Conservation (phyloP, 352 stramenopile species). For the Plasmopara muralis region DNA sequence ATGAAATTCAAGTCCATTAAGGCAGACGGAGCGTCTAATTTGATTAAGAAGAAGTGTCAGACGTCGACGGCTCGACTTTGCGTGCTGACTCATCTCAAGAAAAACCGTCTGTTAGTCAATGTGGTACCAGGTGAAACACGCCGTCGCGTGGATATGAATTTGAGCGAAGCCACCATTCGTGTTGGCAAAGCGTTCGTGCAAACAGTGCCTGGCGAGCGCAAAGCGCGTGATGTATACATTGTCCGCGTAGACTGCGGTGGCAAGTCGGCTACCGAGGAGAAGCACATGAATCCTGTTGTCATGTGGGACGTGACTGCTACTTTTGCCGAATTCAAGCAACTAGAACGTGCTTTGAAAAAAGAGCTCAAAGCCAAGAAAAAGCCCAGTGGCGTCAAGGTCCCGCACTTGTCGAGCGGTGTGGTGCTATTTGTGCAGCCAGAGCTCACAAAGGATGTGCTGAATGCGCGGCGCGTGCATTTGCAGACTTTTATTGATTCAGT, state of each 20-base stretch:
- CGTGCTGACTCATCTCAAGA: constrained; percentile 37
- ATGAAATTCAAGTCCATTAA: constrained; percentile 13
- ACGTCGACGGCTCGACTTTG: constrained; percentile 37
- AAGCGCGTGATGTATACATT: constrained; percentile 61
- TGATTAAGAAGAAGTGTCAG: constrained; percentile 28
- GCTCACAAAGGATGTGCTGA: constrained; percentile 61
- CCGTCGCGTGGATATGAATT: constrained; percentile 42
- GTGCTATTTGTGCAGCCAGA: constrained; percentile 65
- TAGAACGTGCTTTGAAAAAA: constrained; percentile 60
- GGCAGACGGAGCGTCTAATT: constrained; percentile 18
- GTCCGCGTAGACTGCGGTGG: constrained; percentile 62
- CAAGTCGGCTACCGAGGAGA: constrained; percentile 31
- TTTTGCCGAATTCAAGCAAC: constrained; percentile 68
- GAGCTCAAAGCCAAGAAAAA: constrained; percentile 57
- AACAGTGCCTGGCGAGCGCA: constrained; percentile 25
- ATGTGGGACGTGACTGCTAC: constrained; percentile 82
- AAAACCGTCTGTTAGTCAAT: constrained; percentile 42
- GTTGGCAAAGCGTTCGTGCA: constrained; percentile 73
- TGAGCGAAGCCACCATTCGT: constrained; percentile 52
- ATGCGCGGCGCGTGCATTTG: constrained; percentile 42
- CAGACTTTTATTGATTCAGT: constrained; percentile 64
- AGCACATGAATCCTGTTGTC: constrained; percentile 79
- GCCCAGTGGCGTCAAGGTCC: constrained; percentile 33
- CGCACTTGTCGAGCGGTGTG: constrained; percentile 54
- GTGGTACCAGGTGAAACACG: constrained; percentile 45